Base-by-base conservation (phyloP, 805 yeast species). In the Metschnikowia vanudenii region DNA sequence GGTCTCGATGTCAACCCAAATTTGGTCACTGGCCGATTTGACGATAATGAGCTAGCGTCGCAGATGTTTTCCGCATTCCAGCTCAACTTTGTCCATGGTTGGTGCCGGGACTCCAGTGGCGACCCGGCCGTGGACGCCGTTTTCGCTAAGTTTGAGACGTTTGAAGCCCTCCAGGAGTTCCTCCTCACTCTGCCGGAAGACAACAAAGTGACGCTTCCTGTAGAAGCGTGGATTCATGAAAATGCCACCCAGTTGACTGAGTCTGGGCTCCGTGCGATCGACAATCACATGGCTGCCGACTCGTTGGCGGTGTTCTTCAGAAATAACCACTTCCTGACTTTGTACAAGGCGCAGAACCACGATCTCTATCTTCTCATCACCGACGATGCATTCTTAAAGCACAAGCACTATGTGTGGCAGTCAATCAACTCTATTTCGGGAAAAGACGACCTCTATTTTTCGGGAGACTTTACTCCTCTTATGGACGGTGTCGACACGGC, bases 241-340 rank as follows among this genome's bases (percentile, higher is more conserved):
- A 81, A 89, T 52, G 79, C 82, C 7, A 82, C 95, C 0, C 97
- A 92, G 59, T 67, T 91, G 57, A 88, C 98, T 0, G 69, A 68
- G 0, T 66, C 71, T 39, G 99, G 99, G 0, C 62, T 87, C 12
- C 46, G 60, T 1, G 67, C 68, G 43, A 61, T 87, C 51, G 68
- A 69, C 49, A 61, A 65, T 5, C 57, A 72, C 3, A 60, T 88
- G 22, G 59, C 64, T 1, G 73, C 75, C 13, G 82, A 82, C 35
- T 76, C 82, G 6, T 73, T 83, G 45, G 79, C 83, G 1, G 81
- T 92, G 0, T 78, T 92, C 51, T 94, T 91, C 69, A 76, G 97
- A 59, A 92, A 94, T 64, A 91, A 94, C 63, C 97, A 90, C 63
- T 92, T 88, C 65, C 78, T 78, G 52, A 88, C 97, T 0, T 61